Evolutionary conservation across 1,139 yeast species (phyloP).

Genomic region (Taphrina confusa): DNA sequence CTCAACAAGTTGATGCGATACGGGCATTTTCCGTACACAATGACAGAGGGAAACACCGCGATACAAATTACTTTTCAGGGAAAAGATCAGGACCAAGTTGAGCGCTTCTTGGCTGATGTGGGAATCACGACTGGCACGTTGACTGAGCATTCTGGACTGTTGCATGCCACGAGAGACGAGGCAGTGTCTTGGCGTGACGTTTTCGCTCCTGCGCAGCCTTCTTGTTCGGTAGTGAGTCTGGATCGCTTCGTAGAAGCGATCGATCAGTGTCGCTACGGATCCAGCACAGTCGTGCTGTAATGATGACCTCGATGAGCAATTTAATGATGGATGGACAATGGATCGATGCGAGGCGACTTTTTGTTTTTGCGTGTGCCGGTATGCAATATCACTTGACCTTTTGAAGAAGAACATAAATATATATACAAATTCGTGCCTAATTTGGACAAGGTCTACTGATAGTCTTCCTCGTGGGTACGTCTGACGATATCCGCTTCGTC

Average conservation of each 20-base stretch:
- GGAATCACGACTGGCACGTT: slow-evolving; percentile 13
- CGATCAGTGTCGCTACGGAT: slow-evolving; percentile 1
- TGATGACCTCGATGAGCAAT: not conserved
- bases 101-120: slow-evolving; percentile 16
- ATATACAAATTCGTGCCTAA: too few relatives aligned
- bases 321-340: not conserved
- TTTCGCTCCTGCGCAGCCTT: too few relatives aligned
- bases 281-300: not conserved
- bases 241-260: slow-evolving; percentile 11
- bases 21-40: slow-evolving; percentile 9
- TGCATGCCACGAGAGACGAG: not conserved
- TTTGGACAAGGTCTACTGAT: too few relatives aligned
- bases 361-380: not conserved
- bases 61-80: slow-evolving; percentile 20
- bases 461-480: slow-evolving; percentile 18
- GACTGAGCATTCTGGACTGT: not conserved
- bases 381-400: too few relatives aligned
- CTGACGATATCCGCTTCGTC: slow-evolving; percentile 20
- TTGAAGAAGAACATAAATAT: too few relatives aligned
- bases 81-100: slow-evolving; percentile 10
- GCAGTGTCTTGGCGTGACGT: not conserved
- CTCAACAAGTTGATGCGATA: not conserved
- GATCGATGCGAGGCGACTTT: not conserved
- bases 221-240: not conserved
- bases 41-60: not conserved